phyloP scores from a whole-genome alignment of 805 yeast species.

The Metschnikowia reukaufii region DNA sequence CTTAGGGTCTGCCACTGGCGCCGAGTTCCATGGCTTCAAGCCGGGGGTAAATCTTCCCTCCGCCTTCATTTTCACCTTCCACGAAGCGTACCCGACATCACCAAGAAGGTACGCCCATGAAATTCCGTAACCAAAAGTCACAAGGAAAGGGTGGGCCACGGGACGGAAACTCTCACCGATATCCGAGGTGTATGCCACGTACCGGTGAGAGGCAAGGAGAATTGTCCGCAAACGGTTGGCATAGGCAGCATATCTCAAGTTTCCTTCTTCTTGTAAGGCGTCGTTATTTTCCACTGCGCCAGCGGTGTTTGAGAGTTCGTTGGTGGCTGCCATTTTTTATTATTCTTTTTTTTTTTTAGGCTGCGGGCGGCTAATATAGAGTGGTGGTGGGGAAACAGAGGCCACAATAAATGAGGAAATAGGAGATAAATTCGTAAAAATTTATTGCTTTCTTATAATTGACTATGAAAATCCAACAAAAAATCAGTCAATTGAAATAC shows the following conservation, averaged over 20 bases:
- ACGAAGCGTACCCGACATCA: constrained; percentile 70
- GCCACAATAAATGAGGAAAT: too few relatives aligned
- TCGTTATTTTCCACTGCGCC: constrained; percentile 13
- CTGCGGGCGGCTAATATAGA: too few relatives aligned
- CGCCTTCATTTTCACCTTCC: constrained; percentile 66
- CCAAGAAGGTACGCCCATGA: constrained; percentile 77
- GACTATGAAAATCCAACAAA: too few relatives aligned
- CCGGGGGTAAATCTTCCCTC: constrained; percentile 64
- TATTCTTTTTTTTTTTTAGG: background rate
- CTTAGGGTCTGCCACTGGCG: constrained; percentile 35
- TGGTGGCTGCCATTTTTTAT: constrained; percentile 2
- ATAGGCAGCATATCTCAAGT: constrained; percentile 76
- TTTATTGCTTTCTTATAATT: too few relatives aligned
- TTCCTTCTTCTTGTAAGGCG: constrained; percentile 22
- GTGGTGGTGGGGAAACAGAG: too few relatives aligned
- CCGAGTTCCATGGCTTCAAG: constrained; percentile 64
- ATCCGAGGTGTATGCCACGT: constrained; percentile 84
- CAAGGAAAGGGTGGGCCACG: constrained; percentile 69
- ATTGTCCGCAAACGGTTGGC: constrained; percentile 74
- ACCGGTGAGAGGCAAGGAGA: constrained; percentile 70
- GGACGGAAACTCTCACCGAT: constrained; percentile 87
- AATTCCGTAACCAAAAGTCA: constrained; percentile 64
- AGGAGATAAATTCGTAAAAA: too few relatives aligned
- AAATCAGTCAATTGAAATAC: too few relatives aligned
- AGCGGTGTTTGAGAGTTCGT: background rate